These are phyloP conservation scores for Phenoliferia sp. DNA, from an alignment of 1,284 basidiomycete genomes.

Conservation along the genomic window DNA sequence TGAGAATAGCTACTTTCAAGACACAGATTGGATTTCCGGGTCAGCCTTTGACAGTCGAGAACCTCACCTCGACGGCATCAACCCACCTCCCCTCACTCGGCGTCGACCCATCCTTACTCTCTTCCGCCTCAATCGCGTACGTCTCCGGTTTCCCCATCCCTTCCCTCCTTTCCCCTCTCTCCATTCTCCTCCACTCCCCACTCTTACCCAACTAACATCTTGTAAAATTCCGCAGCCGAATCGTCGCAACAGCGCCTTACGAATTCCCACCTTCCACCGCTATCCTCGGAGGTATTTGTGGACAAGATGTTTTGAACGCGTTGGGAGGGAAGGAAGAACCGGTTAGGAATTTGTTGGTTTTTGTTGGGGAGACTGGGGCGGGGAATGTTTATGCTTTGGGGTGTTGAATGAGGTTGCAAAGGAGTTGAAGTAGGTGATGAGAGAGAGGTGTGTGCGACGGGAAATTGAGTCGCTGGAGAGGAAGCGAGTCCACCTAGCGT, in stretches of 20 bases:
- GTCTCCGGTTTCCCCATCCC: not conserved
- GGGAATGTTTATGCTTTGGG: slow-evolving; percentile 18
- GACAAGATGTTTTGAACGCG: slow-evolving; percentile 89
- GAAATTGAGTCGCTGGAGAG: too few species aligned
- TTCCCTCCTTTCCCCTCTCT: not conserved
- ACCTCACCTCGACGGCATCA: not conserved
- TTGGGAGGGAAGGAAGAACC: slow-evolving; percentile 85
- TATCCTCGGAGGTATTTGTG: slow-evolving; percentile 86
- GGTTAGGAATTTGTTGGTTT: slow-evolving; percentile 85
- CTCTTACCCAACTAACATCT: not conserved
- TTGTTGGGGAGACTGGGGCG: slow-evolving; percentile 69
- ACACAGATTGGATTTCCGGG: slow-evolving; percentile 37
- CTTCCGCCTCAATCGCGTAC: slow-evolving; percentile 4
- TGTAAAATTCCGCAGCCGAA: slow-evolving; percentile 7
- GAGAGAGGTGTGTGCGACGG: too few species aligned
- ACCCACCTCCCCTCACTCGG: slow-evolving; percentile 1
- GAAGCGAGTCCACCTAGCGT: too few species aligned
- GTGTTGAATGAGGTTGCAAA: not conserved
- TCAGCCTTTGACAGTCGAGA: slow-evolving; percentile 53
- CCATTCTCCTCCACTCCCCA: not conserved
- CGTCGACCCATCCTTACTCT: not conserved
- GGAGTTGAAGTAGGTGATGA: too few species aligned
- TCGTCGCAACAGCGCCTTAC: slow-evolving; percentile 46
- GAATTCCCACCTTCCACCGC: slow-evolving; percentile 87
- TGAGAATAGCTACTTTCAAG: slow-evolving; percentile 15